These are phyloP conservation scores for Rhynchosporium graminicola DNA, from an alignment of 2,329 filamentous ascomycete species.

Conservation along the genomic window DNA sequence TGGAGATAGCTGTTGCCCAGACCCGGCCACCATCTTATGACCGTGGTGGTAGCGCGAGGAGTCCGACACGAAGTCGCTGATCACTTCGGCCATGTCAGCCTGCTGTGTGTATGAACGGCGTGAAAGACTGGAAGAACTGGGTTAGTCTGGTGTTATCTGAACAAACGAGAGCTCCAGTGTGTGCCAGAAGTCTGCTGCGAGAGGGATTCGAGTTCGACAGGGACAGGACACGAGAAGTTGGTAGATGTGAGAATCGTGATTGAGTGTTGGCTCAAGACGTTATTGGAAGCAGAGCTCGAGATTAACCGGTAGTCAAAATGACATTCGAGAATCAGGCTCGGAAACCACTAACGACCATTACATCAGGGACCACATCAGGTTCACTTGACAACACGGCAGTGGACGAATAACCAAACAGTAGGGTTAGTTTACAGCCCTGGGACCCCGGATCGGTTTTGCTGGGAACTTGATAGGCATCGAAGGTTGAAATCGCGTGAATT, in stretches of 20 bases:
- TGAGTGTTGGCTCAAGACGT: background rate
- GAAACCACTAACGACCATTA: slow-evolving; percentile 18
- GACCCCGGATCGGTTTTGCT: background rate
- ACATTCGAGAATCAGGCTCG: slow-evolving; percentile 16
- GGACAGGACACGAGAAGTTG: background rate
- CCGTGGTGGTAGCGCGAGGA: slow-evolving; percentile 59
- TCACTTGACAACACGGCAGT: slow-evolving; percentile 19
- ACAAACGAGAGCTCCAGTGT: background rate
- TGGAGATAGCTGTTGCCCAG: slow-evolving; percentile 49
- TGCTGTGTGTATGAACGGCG: slow-evolving; percentile 29
- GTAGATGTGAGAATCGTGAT: background rate
- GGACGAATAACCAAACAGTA: background rate
- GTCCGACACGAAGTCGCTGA: slow-evolving; percentile 74
- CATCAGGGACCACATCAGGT: slow-evolving; percentile 10
- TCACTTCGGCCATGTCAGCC: slow-evolving; percentile 60
- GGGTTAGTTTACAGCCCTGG: background rate
- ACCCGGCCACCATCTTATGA: slow-evolving; percentile 63
- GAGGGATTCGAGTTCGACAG: background rate
- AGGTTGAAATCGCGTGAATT: slow-evolving; percentile 25
- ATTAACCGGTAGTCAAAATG: slow-evolving; percentile 19
- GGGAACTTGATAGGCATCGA: slow-evolving; percentile 18
- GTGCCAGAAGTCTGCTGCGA: slow-evolving; percentile 1
- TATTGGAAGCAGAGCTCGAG: slow-evolving; percentile 16
- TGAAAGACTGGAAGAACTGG: slow-evolving; percentile 29
- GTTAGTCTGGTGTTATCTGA: slow-evolving; percentile 28